phyloP scores from a whole-genome alignment of 2,329 filamentous ascomycete genomes.

The Pseudonectria foliicola region DNA sequence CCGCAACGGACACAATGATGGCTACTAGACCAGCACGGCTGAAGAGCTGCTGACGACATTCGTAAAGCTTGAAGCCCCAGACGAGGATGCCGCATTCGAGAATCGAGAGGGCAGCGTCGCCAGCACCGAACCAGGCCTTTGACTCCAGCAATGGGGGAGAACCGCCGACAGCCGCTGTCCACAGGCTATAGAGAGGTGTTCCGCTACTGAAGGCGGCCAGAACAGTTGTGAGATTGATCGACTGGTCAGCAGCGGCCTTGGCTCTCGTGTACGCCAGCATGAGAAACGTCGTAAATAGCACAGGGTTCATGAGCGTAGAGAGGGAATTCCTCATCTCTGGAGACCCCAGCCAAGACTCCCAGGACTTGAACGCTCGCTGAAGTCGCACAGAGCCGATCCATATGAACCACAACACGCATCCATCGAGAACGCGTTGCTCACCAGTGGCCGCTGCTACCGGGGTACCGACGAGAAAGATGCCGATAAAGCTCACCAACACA shows the following conservation, averaged over 20 bases:
- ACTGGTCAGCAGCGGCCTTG: constrained; percentile 28
- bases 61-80: constrained; percentile 48
- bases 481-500: constrained; percentile 21
- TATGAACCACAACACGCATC: constrained; percentile 38
- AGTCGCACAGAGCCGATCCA: constrained; percentile 38
- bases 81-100: constrained; percentile 44
- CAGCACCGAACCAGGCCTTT: constrained; percentile 34
- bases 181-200: constrained; percentile 28
- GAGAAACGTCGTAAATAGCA: constrained; percentile 38
- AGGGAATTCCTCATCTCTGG: constrained; percentile 23
- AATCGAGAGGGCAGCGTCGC: constrained; percentile 40
- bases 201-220: constrained; percentile 27
- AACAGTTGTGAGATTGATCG: constrained; percentile 23
- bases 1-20: constrained; percentile 27
- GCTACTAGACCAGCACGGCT: constrained; percentile 35
- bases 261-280: constrained; percentile 37
- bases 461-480: constrained; percentile 31
- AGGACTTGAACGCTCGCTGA: constrained; percentile 30
- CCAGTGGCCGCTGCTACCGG: constrained; percentile 29
- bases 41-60: constrained; percentile 40
- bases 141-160: constrained; percentile 9
- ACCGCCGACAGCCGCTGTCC: constrained; percentile 18
- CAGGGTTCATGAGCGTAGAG: constrained; percentile 39
- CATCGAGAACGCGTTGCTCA: constrained; percentile 37
- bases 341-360: background rate